These are phyloP conservation scores for Populus hybrid DNA, from an alignment of 441 rosid species.

Conservation along the genomic window DNA sequence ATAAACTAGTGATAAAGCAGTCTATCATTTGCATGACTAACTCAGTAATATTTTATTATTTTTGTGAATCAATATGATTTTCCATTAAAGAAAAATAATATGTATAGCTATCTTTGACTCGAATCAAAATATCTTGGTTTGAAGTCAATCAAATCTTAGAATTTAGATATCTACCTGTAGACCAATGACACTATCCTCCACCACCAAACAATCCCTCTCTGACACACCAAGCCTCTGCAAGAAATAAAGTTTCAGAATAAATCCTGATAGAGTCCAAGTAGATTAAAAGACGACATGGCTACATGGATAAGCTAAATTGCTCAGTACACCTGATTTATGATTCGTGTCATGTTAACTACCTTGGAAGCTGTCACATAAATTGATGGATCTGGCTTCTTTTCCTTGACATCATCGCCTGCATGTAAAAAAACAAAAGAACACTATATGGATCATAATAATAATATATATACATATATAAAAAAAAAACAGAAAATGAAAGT, in stretches of 20 bases:
- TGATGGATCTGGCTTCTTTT: constrained; percentile 89
- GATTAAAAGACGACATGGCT: neutral
- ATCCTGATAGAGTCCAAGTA: neutral
- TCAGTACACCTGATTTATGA: neutral
- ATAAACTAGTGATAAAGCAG: neutral
- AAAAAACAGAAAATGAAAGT: neutral
- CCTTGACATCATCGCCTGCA: constrained; percentile 93
- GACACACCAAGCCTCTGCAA: constrained; percentile 74
- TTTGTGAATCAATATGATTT: neutral
- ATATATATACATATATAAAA: neutral
- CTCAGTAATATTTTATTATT: neutral
- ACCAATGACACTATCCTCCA: constrained; percentile 94
- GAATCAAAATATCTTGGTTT: neutral
- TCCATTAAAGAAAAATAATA: neutral
- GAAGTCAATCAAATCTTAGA: neutral
- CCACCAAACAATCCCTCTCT: constrained; percentile 71
- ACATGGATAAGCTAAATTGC: constrained; percentile 1
- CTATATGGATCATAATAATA: neutral
- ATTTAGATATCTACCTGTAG: constrained; percentile 45
- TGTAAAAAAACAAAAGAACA: constrained; percentile 1
- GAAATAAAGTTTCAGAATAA: constrained; percentile 8
- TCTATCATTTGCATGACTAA: neutral
- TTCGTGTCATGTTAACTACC: constrained; percentile 32
- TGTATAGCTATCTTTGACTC: neutral
- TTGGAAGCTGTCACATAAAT: constrained; percentile 75